Evolutionary conservation across 108 stramenopile species (phyloP).

Genomic region (Cyclostephanos invisitatus): DNA sequence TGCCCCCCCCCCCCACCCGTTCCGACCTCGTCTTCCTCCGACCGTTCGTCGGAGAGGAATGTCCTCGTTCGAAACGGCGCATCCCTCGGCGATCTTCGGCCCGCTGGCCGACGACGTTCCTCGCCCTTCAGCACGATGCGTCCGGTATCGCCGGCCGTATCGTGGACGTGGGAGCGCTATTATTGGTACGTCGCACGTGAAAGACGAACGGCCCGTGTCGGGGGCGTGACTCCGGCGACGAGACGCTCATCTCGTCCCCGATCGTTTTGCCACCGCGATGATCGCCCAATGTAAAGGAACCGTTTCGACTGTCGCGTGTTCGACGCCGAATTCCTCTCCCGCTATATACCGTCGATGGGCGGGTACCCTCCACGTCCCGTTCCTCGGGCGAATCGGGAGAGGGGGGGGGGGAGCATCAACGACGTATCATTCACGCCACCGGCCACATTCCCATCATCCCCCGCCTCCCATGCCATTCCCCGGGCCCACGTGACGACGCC

Average conservation of each 20-base stretch:
- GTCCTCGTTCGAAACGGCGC: slow-evolving; percentile 41
- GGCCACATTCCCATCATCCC: neutral
- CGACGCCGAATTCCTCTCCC: slow-evolving; percentile 20
- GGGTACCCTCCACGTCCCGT: slow-evolving; percentile 37
- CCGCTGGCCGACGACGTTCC: slow-evolving; percentile 17
- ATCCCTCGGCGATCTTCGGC: slow-evolving; percentile 26
- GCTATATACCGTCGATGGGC: slow-evolving; percentile 4
- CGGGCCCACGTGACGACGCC: slow-evolving; percentile 31
- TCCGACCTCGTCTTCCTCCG: neutral
- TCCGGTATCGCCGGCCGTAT: slow-evolving; percentile 5
- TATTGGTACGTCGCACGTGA: neutral
- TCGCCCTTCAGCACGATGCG: slow-evolving; percentile 1
- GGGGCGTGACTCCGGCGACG: slow-evolving; percentile 4
- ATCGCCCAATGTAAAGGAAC: neutral
- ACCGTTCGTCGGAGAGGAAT: slow-evolving; percentile 43
- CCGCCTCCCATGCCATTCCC: neutral
- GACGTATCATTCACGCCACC: neutral
- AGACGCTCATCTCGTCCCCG: slow-evolving; percentile 24
- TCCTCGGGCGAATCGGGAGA: slow-evolving; percentile 14
- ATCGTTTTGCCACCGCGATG: neutral
- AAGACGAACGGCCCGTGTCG: neutral
- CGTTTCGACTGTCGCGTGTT: slow-evolving; percentile 19
- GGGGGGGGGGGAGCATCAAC: neutral
- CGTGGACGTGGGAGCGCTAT: neutral
- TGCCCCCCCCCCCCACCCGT: neutral